phyloP scores from a whole-genome alignment of 1,284 basidiomycete species.

The Heliocybe sulcata region DNA sequence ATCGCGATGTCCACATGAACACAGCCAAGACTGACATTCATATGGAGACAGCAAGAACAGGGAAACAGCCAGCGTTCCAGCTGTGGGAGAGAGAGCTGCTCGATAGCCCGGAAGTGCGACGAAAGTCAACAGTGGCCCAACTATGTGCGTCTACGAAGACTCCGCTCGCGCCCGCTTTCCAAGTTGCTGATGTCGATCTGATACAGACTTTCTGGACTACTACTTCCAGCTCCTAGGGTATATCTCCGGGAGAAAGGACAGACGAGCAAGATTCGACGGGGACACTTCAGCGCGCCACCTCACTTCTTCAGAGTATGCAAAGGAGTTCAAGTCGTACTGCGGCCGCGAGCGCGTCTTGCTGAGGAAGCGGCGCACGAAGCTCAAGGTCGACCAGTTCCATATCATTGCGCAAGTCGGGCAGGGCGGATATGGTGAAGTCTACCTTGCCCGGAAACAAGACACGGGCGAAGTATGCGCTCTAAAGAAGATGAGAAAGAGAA shows the following conservation, averaged over 20 bases:
- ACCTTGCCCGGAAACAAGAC: constrained; percentile 86
- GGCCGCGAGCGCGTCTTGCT: constrained; percentile 88
- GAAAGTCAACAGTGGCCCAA: constrained; percentile 93
- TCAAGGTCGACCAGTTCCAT: constrained; percentile 86
- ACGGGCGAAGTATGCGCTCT: constrained; percentile 92
- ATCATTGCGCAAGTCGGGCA: constrained; percentile 97
- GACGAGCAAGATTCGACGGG: constrained; percentile 74
- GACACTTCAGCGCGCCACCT: constrained; percentile 71
- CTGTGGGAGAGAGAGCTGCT: constrained; percentile 83
- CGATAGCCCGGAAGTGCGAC: constrained; percentile 78
- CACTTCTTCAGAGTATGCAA: constrained; percentile 54
- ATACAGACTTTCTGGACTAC: constrained; percentile 87
- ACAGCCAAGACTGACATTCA: constrained; percentile 61
- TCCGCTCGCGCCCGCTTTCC: background rate
- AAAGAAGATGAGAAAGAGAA: constrained; percentile 94
- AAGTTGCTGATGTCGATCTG: constrained; percentile 7
- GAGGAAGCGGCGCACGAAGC: constrained; percentile 81
- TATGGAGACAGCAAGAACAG: constrained; percentile 63
- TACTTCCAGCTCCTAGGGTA: constrained; percentile 92
- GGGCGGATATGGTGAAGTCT: constrained; percentile 95
- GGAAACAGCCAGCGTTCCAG: constrained; percentile 50
- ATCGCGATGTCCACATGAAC: constrained; percentile 62
- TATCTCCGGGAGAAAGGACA: constrained; percentile 76
- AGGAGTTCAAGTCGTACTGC: constrained; percentile 87
- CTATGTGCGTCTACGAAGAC: constrained; percentile 57